Evolutionary conservation across 306 rosid genomes (phyloP).

Genomic region (Inga laurina): DNA sequence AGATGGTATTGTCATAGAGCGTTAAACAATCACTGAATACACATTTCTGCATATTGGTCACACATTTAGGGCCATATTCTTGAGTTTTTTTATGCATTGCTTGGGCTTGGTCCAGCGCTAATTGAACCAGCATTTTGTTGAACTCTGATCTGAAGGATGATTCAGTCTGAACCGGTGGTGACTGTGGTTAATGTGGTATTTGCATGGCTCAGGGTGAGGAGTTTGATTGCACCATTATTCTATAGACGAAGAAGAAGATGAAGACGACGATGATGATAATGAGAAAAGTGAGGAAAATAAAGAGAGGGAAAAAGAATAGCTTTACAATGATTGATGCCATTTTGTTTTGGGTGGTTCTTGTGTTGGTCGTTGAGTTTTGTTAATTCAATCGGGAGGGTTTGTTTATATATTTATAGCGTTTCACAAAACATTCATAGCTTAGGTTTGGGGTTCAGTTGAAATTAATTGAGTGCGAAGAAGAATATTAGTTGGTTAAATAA

Average conservation of each 20-base stretch:
- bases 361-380: background rate
- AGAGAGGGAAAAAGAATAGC: slow-evolving; percentile 24
- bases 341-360: background rate
- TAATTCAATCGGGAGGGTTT: background rate
- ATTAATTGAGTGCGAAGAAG: slow-evolving; percentile 31
- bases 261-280: background rate
- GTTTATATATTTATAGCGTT: background rate
- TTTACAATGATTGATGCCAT: slow-evolving; percentile 41
- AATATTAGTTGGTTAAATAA: background rate
- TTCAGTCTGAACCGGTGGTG: slow-evolving; percentile 33
- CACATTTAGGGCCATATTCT: slow-evolving; percentile 10
- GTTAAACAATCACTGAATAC: slow-evolving; percentile 67
- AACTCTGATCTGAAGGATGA: slow-evolving; percentile 50
- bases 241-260: background rate
- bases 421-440: background rate
- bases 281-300: slow-evolving; percentile 44
- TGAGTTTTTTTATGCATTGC: slow-evolving; percentile 30
- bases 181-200: slow-evolving; percentile 40
- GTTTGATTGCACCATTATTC: background rate
- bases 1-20: slow-evolving; percentile 60
- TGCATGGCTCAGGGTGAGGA: slow-evolving; percentile 56
- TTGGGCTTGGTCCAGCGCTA: slow-evolving; percentile 56
- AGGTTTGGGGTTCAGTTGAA: background rate
- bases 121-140: slow-evolving; percentile 40
- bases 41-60: slow-evolving; percentile 39